Percentiles rank a stretch among this genome's conserved stretches.
These are phyloP conservation scores for Jamesozyma piceae DNA, from an alignment of 805 yeast species.

Conservation along the genomic window DNA sequence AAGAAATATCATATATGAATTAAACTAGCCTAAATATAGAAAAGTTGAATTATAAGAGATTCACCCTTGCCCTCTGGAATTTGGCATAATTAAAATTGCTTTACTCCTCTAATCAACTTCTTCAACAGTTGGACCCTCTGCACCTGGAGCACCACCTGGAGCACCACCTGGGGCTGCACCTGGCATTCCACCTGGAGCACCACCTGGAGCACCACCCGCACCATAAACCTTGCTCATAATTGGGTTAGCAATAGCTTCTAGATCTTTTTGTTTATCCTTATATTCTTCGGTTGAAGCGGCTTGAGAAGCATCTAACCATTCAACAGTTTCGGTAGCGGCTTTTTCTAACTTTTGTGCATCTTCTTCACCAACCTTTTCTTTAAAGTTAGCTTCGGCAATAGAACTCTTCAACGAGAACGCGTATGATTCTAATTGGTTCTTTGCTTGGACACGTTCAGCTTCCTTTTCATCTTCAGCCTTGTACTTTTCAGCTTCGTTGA, in stretches of 20 bases:
- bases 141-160: constrained; percentile 35
- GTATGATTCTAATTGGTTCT: constrained; percentile 92
- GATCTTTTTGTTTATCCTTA: constrained; percentile 88
- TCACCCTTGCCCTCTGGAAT: too few species aligned
- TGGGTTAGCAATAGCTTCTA: constrained; percentile 92
- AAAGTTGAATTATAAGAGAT: too few species aligned
- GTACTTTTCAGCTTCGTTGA: constrained; percentile 92
- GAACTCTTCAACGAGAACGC: constrained; percentile 88
- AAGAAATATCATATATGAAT: too few species aligned
- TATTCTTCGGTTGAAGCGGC: constrained; percentile 89
- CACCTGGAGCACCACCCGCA: constrained; percentile 70
- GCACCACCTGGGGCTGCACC: constrained; percentile 34
- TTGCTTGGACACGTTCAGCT: constrained; percentile 84
- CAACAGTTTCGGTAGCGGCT: constrained; percentile 76
- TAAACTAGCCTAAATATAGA: too few species aligned
- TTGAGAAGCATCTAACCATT: constrained; percentile 90
- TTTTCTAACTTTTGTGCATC: constrained; percentile 62
- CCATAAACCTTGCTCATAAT: constrained; percentile 95
- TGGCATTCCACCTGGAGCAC: constrained; percentile 49
- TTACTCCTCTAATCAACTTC: constrained; percentile 72
- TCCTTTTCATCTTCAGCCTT: constrained; percentile 95
- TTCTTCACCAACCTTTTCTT: constrained; percentile 66
- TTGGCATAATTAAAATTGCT: too few species aligned
- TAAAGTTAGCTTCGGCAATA: constrained; percentile 61
- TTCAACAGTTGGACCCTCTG: constrained; percentile 65